Base-by-base conservation (phyloP, 305 asterid species). In the Solanum aculeatissimum region DNA sequence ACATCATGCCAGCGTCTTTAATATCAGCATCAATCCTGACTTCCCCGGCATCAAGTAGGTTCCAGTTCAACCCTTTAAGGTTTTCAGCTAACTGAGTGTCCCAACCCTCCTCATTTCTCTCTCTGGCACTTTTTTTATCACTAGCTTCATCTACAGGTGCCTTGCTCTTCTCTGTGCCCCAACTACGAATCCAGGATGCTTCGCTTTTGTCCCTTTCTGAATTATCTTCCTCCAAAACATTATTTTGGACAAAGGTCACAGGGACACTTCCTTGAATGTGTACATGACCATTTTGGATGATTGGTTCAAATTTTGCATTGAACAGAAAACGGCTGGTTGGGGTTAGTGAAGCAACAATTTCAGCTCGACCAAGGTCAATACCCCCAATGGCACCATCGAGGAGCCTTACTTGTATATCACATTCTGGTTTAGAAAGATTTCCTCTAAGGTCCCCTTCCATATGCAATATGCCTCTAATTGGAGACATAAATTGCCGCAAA, bases 381-480 rank as follows among this genome's bases (percentile, higher is more conserved):
- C 99, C 99, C 29, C 99, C 99, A 84, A 97, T 91, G 75, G 95
- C 95, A 77, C 99, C 99, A 90, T 95, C 99, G 27, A 95, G 91
- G 84, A 97, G 98, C 91, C 99, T 92, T 84, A 97, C 99, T 93
- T 97, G 99, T 54, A 97, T 95, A 87, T 97, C 99, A 81, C 99
- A 97, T 90, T 97, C 99, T 14, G 99, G 99, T 91, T 95, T 97
- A 63, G 91, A 97, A 87, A 97, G 91, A 90, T 91, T 97, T 87
- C 99, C 99, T 89, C 97, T 93, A 83, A 97, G 99, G 88, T 97
- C 99, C 85, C 99, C 99, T 93, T 97, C 99, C 99, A 97, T 97
- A 89, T 97, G 99, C 70, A 97, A 90, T 87, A 94, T 94, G 86
- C 99, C 99, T 87, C 93, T 94, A 82, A 97, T 95, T 32, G 98